Base-by-base conservation (phyloP, 352 stramenopile species). In the Thalassiosira mediterranea region DNA sequence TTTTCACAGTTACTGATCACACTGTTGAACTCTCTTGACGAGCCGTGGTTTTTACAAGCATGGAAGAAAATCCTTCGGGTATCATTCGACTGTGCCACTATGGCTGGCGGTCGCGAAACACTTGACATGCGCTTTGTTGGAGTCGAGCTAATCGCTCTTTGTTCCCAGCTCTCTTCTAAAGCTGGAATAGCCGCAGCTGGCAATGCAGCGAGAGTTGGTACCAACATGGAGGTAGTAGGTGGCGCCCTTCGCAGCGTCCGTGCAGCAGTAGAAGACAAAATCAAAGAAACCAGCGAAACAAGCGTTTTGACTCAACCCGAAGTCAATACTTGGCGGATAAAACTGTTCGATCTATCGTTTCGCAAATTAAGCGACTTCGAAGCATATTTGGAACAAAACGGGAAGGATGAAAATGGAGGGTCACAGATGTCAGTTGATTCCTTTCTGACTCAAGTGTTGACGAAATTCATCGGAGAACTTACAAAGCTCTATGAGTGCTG, bases 141-240 rank as follows among this genome's bases (percentile, higher is more conserved):
- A 29, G 66, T 90, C 63, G 84, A 93, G 40, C 63, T 93, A 31
- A 64, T 92, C 23, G 76, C 77, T 19, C 44, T 91, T 38, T 92
- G 84, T 58, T 47, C 58, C 46, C 88, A 93, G 57, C 49, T 92
- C 42, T 79, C 86, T 28, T 90, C 72, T 61, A 75, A 72, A 68
- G 74, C 56, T 56, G 88, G 88, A 42, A 83, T 92, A 34, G 74
- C 83, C 53, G 86, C 84, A 29, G 77, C 88, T 51, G 78, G 79
- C 25, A 82, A 74, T 40, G 66, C 85, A 51, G 88, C 82, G 31
- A 74, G 80, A 38, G 84, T 93, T 11, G 78, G 81, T 13, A 92
- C 88, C n/a, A 91, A 93, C 63, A 93, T 93, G 88, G 78, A 93
- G 61, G 88, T 93, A 34, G 77, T 93, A 25, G 88, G 90, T 64